These are phyloP conservation scores for Curvularia eragrostidis DNA, from an alignment of 2,329 filamentous ascomycete genomes.

Conservation along the genomic window DNA sequence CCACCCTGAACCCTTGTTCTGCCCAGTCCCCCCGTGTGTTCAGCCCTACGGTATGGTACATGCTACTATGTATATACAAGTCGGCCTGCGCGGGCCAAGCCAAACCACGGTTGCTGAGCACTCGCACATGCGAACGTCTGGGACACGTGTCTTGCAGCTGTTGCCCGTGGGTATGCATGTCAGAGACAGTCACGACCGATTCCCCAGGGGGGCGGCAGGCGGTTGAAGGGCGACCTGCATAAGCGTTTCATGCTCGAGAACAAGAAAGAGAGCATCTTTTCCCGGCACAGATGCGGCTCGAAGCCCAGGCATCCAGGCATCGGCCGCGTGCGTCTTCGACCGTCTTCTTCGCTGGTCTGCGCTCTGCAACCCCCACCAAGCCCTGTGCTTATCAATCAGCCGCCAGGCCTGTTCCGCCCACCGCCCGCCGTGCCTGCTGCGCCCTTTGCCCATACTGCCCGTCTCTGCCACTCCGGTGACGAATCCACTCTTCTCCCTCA, in stretches of 20 bases:
- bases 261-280: background rate
- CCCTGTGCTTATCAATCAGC: conserved; percentile 32
- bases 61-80: background rate
- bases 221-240: background rate
- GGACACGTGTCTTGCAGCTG: background rate
- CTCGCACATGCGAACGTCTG: background rate
- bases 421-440: conserved; percentile 17
- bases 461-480: background rate
- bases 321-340: conserved; percentile 17
- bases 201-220: background rate
- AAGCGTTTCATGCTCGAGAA: background rate
- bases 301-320: background rate
- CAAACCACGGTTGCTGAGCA: background rate
- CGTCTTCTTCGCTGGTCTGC: conserved; percentile 23
- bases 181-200: background rate
- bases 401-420: conserved; percentile 5
- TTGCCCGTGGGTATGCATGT: background rate
- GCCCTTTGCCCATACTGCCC: conserved; percentile 22
- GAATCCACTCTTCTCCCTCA: conserved; percentile 17
- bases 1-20: conserved; percentile 20
- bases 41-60: conserved; percentile 23
- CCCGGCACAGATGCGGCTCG: background rate
- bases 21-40: conserved; percentile 6
- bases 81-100: background rate
- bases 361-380: conserved; percentile 24